Base-by-base conservation (phyloP, 2,329 filamentous ascomycete species). In the Paramyrothecium roridum region DNA sequence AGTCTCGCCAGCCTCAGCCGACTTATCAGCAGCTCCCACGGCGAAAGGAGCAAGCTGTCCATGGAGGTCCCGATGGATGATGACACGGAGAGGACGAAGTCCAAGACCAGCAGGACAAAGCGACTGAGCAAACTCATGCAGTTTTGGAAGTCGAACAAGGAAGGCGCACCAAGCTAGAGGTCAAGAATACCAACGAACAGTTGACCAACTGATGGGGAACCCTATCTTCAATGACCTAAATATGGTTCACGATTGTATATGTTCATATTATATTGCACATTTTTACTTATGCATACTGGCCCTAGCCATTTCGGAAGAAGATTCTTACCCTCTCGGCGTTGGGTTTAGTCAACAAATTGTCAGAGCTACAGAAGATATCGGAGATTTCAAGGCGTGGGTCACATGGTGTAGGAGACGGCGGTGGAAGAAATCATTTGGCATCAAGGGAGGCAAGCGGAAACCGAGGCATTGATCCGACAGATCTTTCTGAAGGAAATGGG, bases 1-100 rank as follows among this genome's bases (percentile, higher is more conserved):
- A 93, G 89, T 65, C 81, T 93, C 60, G 89, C 85, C 30, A 92
- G 89, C 64, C 76, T 93, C 30, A 91, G 89, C 60, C 84, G 89
- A 50, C 77, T 93, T 43, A 89, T 93, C 64, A 89, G 86, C 68
- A 87, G 85, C 60, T 86, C 86, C 3, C 88, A 91, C 62, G 87
- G 86, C 10, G 88, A 91, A 70, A 82, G 84, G 61, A 90, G 87
- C 77, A 91, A 91, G 68, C 75, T 91, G 21, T 89, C 86, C 0
- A 85, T 87, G 64, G 88, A 90, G 66, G 83, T 88, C 48, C 77
- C 79, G 7, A 65, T 76, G 58, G 83, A 85, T 48, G 76, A 73
- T 45, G 80, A 86, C n/a, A 66, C 74, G 0, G 82, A 84, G 33
- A 59, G 56, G 34, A 84, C 82, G 65, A 82, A 80, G 76, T 62